phyloP scores from a whole-genome alignment of 176 grass and related monocot genomes.

The Phoenix roebelenii region DNA sequence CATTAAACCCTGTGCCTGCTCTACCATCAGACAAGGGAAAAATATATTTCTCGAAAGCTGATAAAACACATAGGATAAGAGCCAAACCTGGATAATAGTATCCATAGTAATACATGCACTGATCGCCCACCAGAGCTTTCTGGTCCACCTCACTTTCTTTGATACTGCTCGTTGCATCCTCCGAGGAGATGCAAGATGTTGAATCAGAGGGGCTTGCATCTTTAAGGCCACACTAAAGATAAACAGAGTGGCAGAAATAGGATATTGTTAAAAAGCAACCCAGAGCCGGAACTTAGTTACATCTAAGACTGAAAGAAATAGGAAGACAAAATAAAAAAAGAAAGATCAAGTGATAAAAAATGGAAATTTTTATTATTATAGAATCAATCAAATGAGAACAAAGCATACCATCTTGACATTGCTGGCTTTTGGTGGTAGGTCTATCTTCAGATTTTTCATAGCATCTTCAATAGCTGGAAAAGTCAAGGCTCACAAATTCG shows the following conservation, averaged over 20 bases:
- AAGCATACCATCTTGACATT: conserved; percentile 60
- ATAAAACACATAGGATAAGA: not conserved
- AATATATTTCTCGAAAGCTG: too few species aligned
- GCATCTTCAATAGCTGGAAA: conserved; percentile 55
- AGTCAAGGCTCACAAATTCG: conserved; percentile 41
- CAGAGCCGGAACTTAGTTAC: not conserved
- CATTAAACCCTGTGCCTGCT: conserved; percentile 22
- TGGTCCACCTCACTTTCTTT: conserved; percentile 57
- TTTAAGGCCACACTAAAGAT: conserved; percentile 49
- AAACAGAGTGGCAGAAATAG: conserved; percentile 4
- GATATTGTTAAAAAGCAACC: conserved; percentile 10
- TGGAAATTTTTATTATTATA: not conserved
- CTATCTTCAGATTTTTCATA: conserved; percentile 59
- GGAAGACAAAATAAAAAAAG: too few species aligned
- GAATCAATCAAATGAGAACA: conserved; percentile 15
- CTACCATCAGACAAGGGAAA: too few species aligned
- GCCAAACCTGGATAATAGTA: conserved; percentile 76
- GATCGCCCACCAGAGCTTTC: conserved; percentile 41
- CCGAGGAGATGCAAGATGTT: conserved; percentile 73
- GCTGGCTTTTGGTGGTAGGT: conserved; percentile 41
- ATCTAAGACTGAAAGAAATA: too few species aligned
- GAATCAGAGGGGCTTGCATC: conserved; percentile 51
- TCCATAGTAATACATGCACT: conserved; percentile 67
- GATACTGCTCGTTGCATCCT: conserved; percentile 43
- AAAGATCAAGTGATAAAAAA: not conserved